Evolutionary conservation across 1,284 basidiomycete genomes (phyloP).

Genomic region (Marasmius oreades): DNA sequence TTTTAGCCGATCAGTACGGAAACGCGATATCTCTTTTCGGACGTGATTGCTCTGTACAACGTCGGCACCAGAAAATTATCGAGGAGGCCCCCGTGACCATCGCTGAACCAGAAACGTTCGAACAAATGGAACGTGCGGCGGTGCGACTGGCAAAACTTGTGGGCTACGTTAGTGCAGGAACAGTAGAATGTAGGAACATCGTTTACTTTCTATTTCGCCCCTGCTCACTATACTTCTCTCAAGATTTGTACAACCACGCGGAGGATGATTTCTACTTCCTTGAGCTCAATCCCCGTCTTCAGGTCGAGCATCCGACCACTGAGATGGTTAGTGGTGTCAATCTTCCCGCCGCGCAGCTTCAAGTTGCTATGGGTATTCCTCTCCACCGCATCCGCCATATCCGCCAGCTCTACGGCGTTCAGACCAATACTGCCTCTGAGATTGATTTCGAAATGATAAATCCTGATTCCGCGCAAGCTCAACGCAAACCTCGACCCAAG

Average conservation of each 20-base stretch:
- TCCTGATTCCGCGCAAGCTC: slow-evolving; percentile 82
- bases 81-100: slow-evolving; percentile 99
- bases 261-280: slow-evolving; percentile 97
- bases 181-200: slow-evolving; percentile 82
- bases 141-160: slow-evolving; percentile 97
- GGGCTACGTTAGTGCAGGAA: slow-evolving; percentile 98
- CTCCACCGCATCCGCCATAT: slow-evolving; percentile 96
- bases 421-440: slow-evolving; percentile 81
- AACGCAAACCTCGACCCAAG: slow-evolving; percentile 95
- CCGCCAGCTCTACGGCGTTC: slow-evolving; percentile 93
- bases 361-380: slow-evolving; percentile 98
- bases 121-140: slow-evolving; percentile 98
- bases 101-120: slow-evolving; percentile 86
- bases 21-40: slow-evolving; percentile 99
- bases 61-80: slow-evolving; percentile 99
- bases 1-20: slow-evolving; percentile 98
- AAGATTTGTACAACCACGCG: slow-evolving; percentile 92
- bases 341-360: slow-evolving; percentile 95
- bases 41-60: slow-evolving; percentile 99
- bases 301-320: slow-evolving; percentile 99
- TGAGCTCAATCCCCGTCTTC: slow-evolving; percentile 98
- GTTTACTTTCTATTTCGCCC: neutral
- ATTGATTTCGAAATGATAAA: slow-evolving; percentile 97
- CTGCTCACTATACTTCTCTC: slow-evolving; percentile 9
- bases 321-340: slow-evolving; percentile 99